Evolutionary conservation across 257 asterid species (phyloP), one percentile per base, ranked within the genome.

Genomic region (Gentiana dahurica): DNA sequence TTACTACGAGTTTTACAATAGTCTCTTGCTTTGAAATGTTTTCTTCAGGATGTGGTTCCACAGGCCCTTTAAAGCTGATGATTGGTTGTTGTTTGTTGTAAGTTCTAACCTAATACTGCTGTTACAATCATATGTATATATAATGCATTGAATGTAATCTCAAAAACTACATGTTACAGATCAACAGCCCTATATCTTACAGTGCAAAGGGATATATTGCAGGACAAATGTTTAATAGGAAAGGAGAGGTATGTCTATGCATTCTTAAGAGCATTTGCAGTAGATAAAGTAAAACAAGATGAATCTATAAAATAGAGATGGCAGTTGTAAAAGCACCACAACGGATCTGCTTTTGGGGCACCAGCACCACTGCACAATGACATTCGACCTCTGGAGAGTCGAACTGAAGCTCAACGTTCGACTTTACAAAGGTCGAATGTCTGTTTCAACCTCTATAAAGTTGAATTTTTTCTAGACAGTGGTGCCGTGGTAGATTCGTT

Each of bases 21-120:
- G 24, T 24, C 24, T 24, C 24, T 24, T 24, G 24, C 24, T 24
- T 24, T 24, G 24, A 24, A 24, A 24, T 24, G 24, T 65, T 46
- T 24, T 24, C 24, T 56, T 50, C 89, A 91, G 98, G 92, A 83
- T 91, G 77, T 91, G 96, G 98, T 91, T 91, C 61, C 98, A 91
- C 82, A 76, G 81, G 71, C 71, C 87, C 51, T 68, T 87, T 63
- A 81, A 86, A 78, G 94, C 96, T 52, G 98, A 91, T 65, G 98
- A 91, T 59, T 91, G 98, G 98, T 69, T 87, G 73, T 78, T 91
- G 68, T 91, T 74, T 78, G 98, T 77, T 72, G 98, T 87, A 64
- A 81, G 97, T 72, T 63, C 53, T 54, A 56, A 34, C 57, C 53
- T 32, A n/a, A 3, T 55, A 33, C 8, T 11, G 35, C 2, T 12